A percentile compares a stretch with the other conserved stretches of the same genome.
Evolutionary conservation across 2,329 filamentous ascomycete species (phyloP).

Genomic region (Aspergillus hortae): DNA sequence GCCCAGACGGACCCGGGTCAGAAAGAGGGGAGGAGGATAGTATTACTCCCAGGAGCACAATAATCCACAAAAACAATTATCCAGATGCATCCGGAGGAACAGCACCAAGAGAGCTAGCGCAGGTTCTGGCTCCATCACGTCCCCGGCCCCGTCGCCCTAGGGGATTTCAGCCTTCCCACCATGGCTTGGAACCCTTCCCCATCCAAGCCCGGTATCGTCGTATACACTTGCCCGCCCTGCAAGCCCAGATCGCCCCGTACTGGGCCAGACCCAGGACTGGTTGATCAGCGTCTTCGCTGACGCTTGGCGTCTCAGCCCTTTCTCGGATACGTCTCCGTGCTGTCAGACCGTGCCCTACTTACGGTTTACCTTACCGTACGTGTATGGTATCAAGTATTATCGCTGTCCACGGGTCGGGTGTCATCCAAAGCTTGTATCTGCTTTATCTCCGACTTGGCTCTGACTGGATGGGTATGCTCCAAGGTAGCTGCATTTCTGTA

Average conservation of each 20-base stretch:
- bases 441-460: no score
- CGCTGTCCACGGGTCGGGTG: no score
- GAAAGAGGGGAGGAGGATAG: background rate
- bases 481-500: background rate
- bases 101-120: no score
- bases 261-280: background rate
- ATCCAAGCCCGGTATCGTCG: background rate
- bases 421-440: no score
- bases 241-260: background rate
- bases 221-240: background rate
- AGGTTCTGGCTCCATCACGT: no score
- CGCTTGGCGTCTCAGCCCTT: conserved; percentile 9
- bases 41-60: no score
- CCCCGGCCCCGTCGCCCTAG: no score
- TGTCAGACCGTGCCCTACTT: background rate
- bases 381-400: no score
- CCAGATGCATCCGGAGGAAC: no score
- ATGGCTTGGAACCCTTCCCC: background rate
- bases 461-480: no score
- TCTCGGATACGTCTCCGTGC: background rate
- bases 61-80: no score
- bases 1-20: no score
- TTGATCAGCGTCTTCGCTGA: conserved; percentile 5
- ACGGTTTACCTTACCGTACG: background rate
- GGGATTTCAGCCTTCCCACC: background rate